Evolutionary conservation across 176 grass and related monocot species (phyloP).

Genomic region (Thinopyrum elongatum): DNA sequence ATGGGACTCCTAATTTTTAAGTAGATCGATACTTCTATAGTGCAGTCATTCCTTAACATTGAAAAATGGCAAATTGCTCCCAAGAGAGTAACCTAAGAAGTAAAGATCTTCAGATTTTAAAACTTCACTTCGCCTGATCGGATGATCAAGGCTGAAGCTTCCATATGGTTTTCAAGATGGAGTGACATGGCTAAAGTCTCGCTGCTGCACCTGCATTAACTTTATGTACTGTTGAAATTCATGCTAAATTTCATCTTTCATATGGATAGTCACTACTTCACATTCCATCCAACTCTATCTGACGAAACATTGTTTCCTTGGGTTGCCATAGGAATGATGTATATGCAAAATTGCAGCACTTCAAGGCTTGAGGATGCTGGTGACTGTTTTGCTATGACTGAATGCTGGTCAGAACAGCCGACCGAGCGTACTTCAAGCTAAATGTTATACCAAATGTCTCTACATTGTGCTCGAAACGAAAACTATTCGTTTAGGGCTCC

Average conservation of each 20-base stretch:
- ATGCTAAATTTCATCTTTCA: not conserved
- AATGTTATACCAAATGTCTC: constrained; percentile 59
- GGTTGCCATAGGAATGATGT: too few species aligned
- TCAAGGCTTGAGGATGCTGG: too few species aligned
- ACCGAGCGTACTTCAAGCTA: constrained; percentile 62
- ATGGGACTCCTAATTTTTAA: not conserved
- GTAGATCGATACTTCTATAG: not conserved
- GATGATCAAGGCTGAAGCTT: too few species aligned
- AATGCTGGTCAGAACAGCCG: constrained; percentile 53
- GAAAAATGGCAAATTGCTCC: not conserved
- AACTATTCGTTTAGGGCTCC: constrained; percentile 47
- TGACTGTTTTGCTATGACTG: too few species aligned
- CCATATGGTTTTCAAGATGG: too few species aligned
- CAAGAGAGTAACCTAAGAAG: not conserved
- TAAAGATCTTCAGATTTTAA: not conserved
- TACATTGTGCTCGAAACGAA: constrained; percentile 53
- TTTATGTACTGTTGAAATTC: not conserved
- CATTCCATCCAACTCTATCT: too few species aligned
- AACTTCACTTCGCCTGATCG: not conserved
- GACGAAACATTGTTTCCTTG: too few species aligned
- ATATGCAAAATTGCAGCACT: too few species aligned
- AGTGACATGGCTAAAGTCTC: too few species aligned
- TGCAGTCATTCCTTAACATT: not conserved
- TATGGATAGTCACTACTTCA: not conserved
- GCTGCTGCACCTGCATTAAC: too few species aligned